These are phyloP conservation scores for Tranzscheliella williamsii DNA, from an alignment of 1,284 basidiomycete genomes.

Conservation along the genomic window DNA sequence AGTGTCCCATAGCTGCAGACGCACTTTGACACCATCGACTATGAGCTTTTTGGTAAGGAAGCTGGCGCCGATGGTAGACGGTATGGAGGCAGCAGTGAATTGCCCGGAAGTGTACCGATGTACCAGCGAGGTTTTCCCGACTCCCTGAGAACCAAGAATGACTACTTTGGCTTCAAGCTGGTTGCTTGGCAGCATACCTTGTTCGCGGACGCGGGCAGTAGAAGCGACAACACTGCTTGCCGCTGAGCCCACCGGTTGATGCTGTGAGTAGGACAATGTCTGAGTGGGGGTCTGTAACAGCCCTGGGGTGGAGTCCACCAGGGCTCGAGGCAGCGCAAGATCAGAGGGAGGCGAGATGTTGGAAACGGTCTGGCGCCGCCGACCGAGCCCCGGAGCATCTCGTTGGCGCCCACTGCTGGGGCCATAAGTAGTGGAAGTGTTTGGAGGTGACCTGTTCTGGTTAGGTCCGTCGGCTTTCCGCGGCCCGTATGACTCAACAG, in stretches of 20 bases:
- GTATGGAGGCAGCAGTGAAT: slow-evolving; percentile 40
- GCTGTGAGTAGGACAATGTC: slow-evolving; percentile 10
- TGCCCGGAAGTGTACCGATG: slow-evolving; percentile 85
- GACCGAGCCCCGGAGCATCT: slow-evolving; percentile 9
- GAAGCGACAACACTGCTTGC: slow-evolving; percentile 6
- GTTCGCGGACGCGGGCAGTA: slow-evolving; percentile 11
- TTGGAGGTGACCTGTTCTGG: background rate
- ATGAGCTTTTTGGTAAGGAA: slow-evolving; percentile 92
- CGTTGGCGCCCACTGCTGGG: slow-evolving; percentile 12
- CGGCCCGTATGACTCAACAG: slow-evolving; percentile 6
- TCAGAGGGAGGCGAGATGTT: slow-evolving; percentile 14
- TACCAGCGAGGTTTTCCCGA: slow-evolving; percentile 92
- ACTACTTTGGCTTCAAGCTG: slow-evolving; percentile 90
- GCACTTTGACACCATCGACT: slow-evolving; percentile 83
- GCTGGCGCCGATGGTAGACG: slow-evolving; percentile 87
- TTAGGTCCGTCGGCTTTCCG: background rate
- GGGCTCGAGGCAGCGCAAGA: background rate
- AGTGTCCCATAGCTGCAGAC: slow-evolving; percentile 83
- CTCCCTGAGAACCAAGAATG: slow-evolving; percentile 92
- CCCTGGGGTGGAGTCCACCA: background rate
- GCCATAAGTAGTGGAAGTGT: slow-evolving; percentile 11
- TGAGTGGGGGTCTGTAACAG: slow-evolving; percentile 4
- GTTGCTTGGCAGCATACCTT: slow-evolving; percentile 19
- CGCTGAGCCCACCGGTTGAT: slow-evolving; percentile 1
- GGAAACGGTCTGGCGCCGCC: slow-evolving; percentile 33